phyloP scores from a whole-genome alignment of 805 yeast genomes.

The Clavispora phyllophila region DNA sequence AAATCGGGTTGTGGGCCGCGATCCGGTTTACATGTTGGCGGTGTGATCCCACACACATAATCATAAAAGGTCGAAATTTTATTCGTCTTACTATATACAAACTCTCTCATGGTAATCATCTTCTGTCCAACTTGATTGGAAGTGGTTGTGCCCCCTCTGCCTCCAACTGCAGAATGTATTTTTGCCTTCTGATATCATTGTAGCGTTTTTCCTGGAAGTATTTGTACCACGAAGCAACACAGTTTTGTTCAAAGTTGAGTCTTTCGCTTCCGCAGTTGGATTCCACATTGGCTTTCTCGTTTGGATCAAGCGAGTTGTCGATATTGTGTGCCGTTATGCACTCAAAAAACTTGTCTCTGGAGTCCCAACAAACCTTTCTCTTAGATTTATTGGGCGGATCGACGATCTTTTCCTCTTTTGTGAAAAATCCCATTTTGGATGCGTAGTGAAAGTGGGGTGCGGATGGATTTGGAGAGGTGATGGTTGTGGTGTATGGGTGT shows the following conservation, averaged over 20 bases:
- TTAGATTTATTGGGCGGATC: slow-evolving; percentile 57
- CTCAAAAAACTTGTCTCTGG: slow-evolving; percentile 70
- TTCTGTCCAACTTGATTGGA: slow-evolving; percentile 25
- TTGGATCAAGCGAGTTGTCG: slow-evolving; percentile 62
- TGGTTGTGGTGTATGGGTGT: slow-evolving; percentile 5
- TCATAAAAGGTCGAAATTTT: not conserved
- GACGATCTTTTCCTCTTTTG: slow-evolving; percentile 29
- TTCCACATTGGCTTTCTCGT: slow-evolving; percentile 42
- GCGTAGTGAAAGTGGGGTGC: not conserved
- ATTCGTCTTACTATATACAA: not conserved
- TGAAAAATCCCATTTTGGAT: slow-evolving; percentile 47
- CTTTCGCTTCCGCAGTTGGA: slow-evolving; percentile 54
- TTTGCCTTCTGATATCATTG: slow-evolving; percentile 65
- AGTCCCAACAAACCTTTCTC: slow-evolving; percentile 83
- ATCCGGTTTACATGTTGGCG: slow-evolving; percentile 27
- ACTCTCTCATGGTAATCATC: slow-evolving; percentile 4
- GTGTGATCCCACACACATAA: not conserved
- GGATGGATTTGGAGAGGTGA: not conserved
- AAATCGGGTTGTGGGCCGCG: slow-evolving; percentile 21
- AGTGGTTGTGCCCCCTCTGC: slow-evolving; percentile 46
- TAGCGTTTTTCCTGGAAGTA: slow-evolving; percentile 89
- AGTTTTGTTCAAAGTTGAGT: slow-evolving; percentile 59
- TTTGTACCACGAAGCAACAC: slow-evolving; percentile 82
- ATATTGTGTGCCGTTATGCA: slow-evolving; percentile 70
- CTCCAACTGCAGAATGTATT: slow-evolving; percentile 65